Base-by-base conservation (phyloP, 768 basidiomycete species). In the Kwoniella shandongensis region DNA sequence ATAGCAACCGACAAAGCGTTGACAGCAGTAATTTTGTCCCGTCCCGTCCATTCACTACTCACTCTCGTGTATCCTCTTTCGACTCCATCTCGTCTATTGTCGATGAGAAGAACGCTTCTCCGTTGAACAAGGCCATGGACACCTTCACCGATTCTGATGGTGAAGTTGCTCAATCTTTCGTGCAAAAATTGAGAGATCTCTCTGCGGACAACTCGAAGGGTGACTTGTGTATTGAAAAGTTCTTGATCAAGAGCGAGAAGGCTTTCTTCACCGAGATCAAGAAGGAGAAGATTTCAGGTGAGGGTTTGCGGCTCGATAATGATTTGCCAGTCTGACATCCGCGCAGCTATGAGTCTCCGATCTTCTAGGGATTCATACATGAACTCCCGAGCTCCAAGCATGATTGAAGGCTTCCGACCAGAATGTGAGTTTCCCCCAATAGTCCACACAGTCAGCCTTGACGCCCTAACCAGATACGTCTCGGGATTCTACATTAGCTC, bases 121-220 rank as follows among this genome's bases (percentile, higher is more conserved):
- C 92, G 11, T 79, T 94, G 57, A 96, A 96, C 80, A 94, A 93
- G 78, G 90, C 91, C 11, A 89, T 91, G 67, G 87, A 87, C 51
- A 87, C 90, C 88, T 96, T 96, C 78, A 94, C 92, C 20, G 92
- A 94, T 75, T 82, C 89, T 1, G 91, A 94, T 73, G 92, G 92
- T 32, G 89, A 89, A 44, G 91, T 96, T 47, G 88, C 91, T 10
- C 83, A 86, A 32, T 86, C 89, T 54, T 96, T 94, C 76, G 88
- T 91, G 8, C 85, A 88, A 67, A 91, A 88, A 74, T 78, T 96
- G 38, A 87, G 90, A 70, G 72, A 72, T 54, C 82, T 94, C 56
- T 86, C 83, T 41, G 81, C 91, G 0, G 88, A 90, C 54, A 96
- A 94, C 74, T 92, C 92, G 4, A 89, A 91, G 78, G 83, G 85